Base-by-base conservation (phyloP, 345 rosid genomes). In the Eucalyptus sp. region DNA sequence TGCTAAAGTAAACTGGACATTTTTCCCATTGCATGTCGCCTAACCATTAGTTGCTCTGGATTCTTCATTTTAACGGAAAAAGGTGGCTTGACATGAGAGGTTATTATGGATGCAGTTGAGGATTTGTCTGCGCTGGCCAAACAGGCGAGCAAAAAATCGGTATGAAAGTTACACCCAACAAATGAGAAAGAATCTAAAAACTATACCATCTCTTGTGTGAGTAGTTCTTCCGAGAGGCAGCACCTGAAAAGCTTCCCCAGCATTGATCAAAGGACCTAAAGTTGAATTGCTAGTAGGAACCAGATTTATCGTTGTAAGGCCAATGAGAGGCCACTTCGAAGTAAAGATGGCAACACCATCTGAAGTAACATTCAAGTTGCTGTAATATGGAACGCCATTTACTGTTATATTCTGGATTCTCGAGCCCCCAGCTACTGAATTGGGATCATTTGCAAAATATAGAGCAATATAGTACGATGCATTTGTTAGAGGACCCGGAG, bases 181-280 rank as follows among this genome's bases (percentile, higher is more conserved):
- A 27, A 64, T 90, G 48, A 27, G 83, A 76, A 76, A 62, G 49
- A 54, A n/a, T 20, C 8, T 44, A 13, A 71, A 50, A 89, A 58
- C 17, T 93, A 41, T 96, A 98, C 99, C 98, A 93, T 98, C 99
- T 92, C 94, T 91, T n/a, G 96, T 93, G 76, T 89, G 98, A 90
- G 99, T 95, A 93, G 92, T 94, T 86, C 95, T 91, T 89, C 94
- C 95, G 71, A 96, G 90, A 48, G 84, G 24, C 89, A 95, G 86
- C 90, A 95, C 71, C 33, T 92, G 60, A 89, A 98, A 97, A 90
- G 95, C 92, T 90, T 98, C 99, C 16, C 98, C 99, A 60, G 94
- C 97, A 88, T 97, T 97, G 90, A 98, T 90, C 90, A 95, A 91
- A 87, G 99, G 99, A 41, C 93, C 88, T 58, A 91, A 87, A 46